A percentile compares a stretch with the other conserved stretches of the same genome.
phyloP scores from a whole-genome alignment of 345 rosid species.

The Lepidium didymum region DNA sequence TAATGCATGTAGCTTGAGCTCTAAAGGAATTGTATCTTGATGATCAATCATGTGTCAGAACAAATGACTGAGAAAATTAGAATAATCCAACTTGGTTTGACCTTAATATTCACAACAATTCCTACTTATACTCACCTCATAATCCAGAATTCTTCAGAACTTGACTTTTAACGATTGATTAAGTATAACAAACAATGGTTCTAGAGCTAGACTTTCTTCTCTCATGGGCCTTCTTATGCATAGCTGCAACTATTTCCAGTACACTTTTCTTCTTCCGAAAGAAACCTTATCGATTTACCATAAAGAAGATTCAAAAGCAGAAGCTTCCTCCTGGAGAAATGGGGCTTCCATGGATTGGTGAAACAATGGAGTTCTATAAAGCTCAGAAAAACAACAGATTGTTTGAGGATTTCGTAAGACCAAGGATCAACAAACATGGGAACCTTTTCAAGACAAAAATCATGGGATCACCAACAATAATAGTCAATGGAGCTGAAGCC shows the following conservation, averaged over 20 bases:
- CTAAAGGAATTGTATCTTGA: constrained; percentile 24
- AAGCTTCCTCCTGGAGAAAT: constrained; percentile 61
- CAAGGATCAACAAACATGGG: constrained; percentile 52
- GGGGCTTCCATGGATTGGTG: constrained; percentile 70
- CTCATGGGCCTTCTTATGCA: constrained; percentile 30
- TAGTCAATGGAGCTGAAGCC: constrained; percentile 64
- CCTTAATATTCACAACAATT: constrained; percentile 5
- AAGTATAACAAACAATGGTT: constrained; percentile 20
- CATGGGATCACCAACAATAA: constrained; percentile 60
- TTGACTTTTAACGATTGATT: background rate
- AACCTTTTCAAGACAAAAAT: constrained; percentile 62
- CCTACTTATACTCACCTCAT: constrained; percentile 15
- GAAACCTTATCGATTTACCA: constrained; percentile 2
- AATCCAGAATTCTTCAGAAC: background rate
- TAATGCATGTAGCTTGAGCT: background rate
- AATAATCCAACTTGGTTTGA: constrained; percentile 12
- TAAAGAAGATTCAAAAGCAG: constrained; percentile 1
- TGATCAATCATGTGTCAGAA: constrained; percentile 26
- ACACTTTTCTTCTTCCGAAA: constrained; percentile 34
- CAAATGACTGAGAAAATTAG: background rate
- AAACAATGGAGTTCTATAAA: constrained; percentile 60
- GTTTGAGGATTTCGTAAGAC: constrained; percentile 56
- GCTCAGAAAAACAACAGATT: constrained; percentile 52
- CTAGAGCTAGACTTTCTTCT: constrained; percentile 22
- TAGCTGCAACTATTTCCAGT: constrained; percentile 33